Base-by-base conservation (phyloP, 1,139 yeast species). In the Hemisphaericaspora subhashii region DNA sequence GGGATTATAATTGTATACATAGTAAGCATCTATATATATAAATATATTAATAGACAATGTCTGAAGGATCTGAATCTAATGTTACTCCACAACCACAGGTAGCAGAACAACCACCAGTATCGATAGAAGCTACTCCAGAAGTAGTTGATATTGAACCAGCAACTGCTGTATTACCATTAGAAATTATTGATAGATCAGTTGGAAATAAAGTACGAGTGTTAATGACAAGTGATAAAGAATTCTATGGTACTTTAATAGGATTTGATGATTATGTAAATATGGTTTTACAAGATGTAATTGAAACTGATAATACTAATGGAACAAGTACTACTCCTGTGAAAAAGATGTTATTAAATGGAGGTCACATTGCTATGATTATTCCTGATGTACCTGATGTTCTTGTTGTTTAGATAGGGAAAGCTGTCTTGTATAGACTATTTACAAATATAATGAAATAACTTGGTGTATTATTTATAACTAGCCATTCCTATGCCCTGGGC, bases 241-340 rank as follows among this genome's bases (percentile, higher is more conserved):
- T 89, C 60, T 76, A 78, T 18, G 98, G 98, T 2, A 86, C 83
- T 8, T 71, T 92, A 38, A 78, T 85, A 20, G 98, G 98, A 1
- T 90, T 92, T 60, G 98, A 92, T 60, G 98, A 92, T 61, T 90
- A 83, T 54, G 98, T 92, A 45, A 92, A 92, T 62, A 83, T 90
- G 71, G 96, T 92, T 9, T 74, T 90, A 45, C 86, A 85, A 54
- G 83, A 88, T 52, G 97, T 86, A 25, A 75, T 77, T 7, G 98
- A 89, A 60, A 52, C 52, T 23, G 72, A 67, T 39, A 51, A 48
- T 37, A 59, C 54, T 40, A 25, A 33, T 11, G 72, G 66, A 13
- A 33, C 38, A 9, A 45, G 41, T 17, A 65, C 58, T 9, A 68
- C 68, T 16, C 75, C 72, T 33, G 75, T 77, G 50, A 74, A 77